These are phyloP conservation scores for Diutina sp. DNA, from an alignment of 1,139 yeast species.

Conservation along the genomic window DNA sequence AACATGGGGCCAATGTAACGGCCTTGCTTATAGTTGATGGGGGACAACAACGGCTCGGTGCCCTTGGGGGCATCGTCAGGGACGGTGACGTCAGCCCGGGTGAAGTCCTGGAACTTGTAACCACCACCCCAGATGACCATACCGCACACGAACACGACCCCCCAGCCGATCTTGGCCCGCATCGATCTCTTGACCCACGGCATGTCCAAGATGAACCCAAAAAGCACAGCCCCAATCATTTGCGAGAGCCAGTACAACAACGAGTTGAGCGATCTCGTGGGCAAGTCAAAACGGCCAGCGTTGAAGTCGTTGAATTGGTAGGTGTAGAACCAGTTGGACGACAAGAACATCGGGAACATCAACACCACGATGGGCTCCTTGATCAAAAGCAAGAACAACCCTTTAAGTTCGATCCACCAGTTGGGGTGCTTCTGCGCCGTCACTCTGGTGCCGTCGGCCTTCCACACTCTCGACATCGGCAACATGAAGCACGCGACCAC, in stretches of 20 bases:
- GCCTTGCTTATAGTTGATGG: conserved; percentile 20
- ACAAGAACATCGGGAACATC: conserved; percentile 48
- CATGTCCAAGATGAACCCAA: conserved; percentile 38
- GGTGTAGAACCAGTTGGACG: conserved; percentile 56
- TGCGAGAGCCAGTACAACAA: conserved; percentile 50
- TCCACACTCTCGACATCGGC: conserved; percentile 38
- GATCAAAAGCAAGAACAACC: conserved; percentile 25
- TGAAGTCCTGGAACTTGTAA: conserved; percentile 35
- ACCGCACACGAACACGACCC: conserved; percentile 24
- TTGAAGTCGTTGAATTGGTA: conserved; percentile 50
- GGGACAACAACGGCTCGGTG: conserved; percentile 7
- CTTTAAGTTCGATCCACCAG: conserved; percentile 32
- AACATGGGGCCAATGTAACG: conserved; percentile 46
- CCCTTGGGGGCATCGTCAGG: background rate
- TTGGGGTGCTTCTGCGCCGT: conserved; percentile 31
- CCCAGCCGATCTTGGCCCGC: conserved; percentile 37
- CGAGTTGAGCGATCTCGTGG: conserved; percentile 50
- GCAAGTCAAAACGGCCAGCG: conserved; percentile 40
- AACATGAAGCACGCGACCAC: conserved; percentile 33
- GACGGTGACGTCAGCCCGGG: conserved; percentile 21
- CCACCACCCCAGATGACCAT: conserved; percentile 56
- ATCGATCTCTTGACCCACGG: conserved; percentile 24
- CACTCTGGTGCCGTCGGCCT: conserved; percentile 39
- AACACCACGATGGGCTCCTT: conserved; percentile 34
- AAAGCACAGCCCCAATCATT: conserved; percentile 40